Base-by-base conservation (phyloP, 2,329 filamentous ascomycete genomes). In the Neonectria coccinea region DNA sequence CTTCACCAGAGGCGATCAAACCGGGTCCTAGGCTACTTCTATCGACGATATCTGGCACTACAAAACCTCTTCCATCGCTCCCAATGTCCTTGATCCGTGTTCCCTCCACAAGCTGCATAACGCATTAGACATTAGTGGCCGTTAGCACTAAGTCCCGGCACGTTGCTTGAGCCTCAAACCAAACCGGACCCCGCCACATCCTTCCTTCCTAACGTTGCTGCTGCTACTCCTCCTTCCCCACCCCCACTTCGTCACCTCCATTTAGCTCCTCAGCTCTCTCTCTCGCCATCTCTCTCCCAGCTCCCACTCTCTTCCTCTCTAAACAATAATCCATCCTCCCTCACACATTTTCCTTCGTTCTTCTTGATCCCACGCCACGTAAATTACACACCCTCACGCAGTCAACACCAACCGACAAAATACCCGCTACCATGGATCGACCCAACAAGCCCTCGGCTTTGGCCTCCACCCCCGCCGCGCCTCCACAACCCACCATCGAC, bases 361-460 rank as follows among this genome's bases (percentile, higher is more conserved):
- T 31, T 10, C 7, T 51, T n/a, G 5, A 20, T 8, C 42, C 33
- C 20, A 25, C 56, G 27, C 29, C 31, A 18, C 20, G 11, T 42
- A 29, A 44, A 14, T 2, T 58, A 18, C 29, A 33, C 48, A 8
- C 29, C 10, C 47, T n/a, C 27, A 18, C 47, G 11, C 27, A 51
- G n/a, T 31, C 29, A 33, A 10, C 5, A 8, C n/a, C 48, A 52
- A 27, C 31, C 31, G 33, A 12, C 36, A 29, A 52, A 20, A 42
- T 33, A 48, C 18, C 42, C 44, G 48, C 57, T 62, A 71, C 48
- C 62, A 92, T 91, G 88, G 93, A 97, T 77, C 91, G 94, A 78
- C 88, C 90, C 71, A 93, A 97, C 82, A 96, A 93, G 78, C 93
- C 93, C 62, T 85, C 89, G 57, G 90, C 92, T 42, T 88, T 95